Base-by-base conservation (phyloP, 2,329 filamentous ascomycete species). In the Arthrobotrys entomopaga region DNA sequence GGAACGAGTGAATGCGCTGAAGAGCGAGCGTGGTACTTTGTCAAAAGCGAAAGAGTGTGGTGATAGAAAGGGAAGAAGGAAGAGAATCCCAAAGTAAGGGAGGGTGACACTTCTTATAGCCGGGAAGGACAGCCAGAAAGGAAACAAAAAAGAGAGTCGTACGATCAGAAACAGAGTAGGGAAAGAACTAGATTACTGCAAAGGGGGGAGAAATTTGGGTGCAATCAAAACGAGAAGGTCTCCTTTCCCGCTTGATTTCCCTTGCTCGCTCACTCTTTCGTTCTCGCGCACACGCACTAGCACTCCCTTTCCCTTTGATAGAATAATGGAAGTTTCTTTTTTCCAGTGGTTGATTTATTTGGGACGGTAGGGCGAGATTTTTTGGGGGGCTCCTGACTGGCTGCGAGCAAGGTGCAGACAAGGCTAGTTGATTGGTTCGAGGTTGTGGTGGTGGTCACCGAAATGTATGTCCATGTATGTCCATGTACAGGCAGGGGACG, bases 1-100 rank as follows among this genome's bases (percentile, higher is more conserved):
- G 34, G 66, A 74, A 74, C 70, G 70, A 74, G 57, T 74, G 70
- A 74, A 74, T 74, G 70, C 70, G 70, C 70, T 74, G 70, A 74
- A 63, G 24, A 74, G 70, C 70, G 63, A 67, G 70, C 70, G 70
- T 74, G 70, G 70, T 74, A 74, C 70, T 74, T 74, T 74, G 70
- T 74, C 53, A 74, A 50, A 74, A 74, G 70, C 70, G 70, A 74
- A 50, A 64, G 70, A 67, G 70, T 73, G 70, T 74, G 70, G 70
- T 74, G 70, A 54, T 61, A 50, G 69, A 74, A 66, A 56, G 70
- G 52, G 59, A 64, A 64, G 52, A 67, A 74, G 58, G 46, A 66
- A 63, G 50, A 58, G 57, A 58, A 58, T 20, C 34, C 38, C 29
- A 58, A 73, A 61, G 69, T 73, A 60, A 66, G 69, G 70, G 63